A percentile compares a stretch with the other conserved stretches of the same genome.
These are phyloP conservation scores for Amylostereum chailletii DNA, from an alignment of 1,284 basidiomycete genomes.

Conservation along the genomic window DNA sequence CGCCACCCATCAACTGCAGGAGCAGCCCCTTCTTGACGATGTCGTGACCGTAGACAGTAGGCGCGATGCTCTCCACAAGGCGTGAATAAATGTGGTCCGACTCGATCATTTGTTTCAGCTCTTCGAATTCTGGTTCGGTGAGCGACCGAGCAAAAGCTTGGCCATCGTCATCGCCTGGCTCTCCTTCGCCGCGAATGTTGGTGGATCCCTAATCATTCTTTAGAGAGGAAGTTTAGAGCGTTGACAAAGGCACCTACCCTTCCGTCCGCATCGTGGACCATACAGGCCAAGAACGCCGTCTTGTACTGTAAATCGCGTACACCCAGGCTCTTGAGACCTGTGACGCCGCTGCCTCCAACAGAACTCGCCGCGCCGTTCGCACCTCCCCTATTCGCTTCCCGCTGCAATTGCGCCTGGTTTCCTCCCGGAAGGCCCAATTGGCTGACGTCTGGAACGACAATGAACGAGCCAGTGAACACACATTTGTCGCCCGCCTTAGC, in stretches of 20 bases:
- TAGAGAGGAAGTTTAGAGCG: background rate
- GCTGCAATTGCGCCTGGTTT: constrained; percentile 84
- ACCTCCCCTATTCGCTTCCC: constrained; percentile 71
- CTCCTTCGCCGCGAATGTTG: constrained; percentile 83
- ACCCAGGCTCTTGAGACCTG: constrained; percentile 89
- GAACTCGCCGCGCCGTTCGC: constrained; percentile 52
- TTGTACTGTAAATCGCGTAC: constrained; percentile 97
- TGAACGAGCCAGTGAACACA: constrained; percentile 95
- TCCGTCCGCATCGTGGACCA: constrained; percentile 88
- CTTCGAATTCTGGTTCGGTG: constrained; percentile 91
- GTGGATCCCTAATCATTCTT: constrained; percentile 50
- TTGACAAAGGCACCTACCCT: constrained; percentile 43
- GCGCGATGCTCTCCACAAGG: constrained; percentile 91
- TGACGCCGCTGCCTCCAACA: constrained; percentile 82
- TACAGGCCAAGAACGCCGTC: constrained; percentile 97
- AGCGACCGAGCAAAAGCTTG: constrained; percentile 82
- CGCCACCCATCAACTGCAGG: constrained; percentile 99
- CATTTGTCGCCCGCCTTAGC: constrained; percentile 99
- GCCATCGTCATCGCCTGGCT: constrained; percentile 67
- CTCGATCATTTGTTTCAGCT: constrained; percentile 90
- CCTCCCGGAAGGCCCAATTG: constrained; percentile 95
- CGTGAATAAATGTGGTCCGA: constrained; percentile 91
- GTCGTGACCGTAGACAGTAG: constrained; percentile 97
- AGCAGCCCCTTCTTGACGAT: constrained; percentile 98
- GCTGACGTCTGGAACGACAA: constrained; percentile 97